These are phyloP conservation scores for Amanita brunnescens DNA, from an alignment of 768 basidiomycete genomes.

Conservation along the genomic window DNA sequence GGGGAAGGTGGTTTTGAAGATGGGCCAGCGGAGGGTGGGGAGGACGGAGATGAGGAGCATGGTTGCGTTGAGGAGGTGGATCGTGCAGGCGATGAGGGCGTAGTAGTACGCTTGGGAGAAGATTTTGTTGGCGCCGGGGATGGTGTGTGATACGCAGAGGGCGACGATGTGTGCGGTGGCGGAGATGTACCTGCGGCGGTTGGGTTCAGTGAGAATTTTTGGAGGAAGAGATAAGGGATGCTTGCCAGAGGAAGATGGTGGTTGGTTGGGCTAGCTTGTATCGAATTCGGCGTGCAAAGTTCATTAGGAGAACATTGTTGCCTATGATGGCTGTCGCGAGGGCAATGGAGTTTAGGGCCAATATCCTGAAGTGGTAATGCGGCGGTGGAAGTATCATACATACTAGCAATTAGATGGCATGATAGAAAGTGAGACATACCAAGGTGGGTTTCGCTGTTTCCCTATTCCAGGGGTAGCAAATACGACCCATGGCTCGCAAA, in stretches of 20 bases:
- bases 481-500: slow-evolving; percentile 28
- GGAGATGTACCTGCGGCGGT: slow-evolving; percentile 27
- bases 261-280: slow-evolving; percentile 28
- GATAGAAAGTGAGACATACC: slow-evolving; percentile 22
- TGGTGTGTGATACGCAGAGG: slow-evolving; percentile 21
- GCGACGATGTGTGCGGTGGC: slow-evolving; percentile 26
- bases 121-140: slow-evolving; percentile 11
- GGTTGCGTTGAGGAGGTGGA: slow-evolving; percentile 23
- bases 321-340: slow-evolving; percentile 25
- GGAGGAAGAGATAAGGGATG: neutral
- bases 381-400: neutral
- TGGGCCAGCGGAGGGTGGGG: slow-evolving; percentile 18
- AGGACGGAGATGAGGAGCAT: slow-evolving; percentile 17
- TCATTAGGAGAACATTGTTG: slow-evolving; percentile 28
- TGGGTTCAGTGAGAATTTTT: neutral
- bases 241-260: slow-evolving; percentile 30
- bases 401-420: too few relatives aligned
- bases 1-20: slow-evolving; percentile 21
- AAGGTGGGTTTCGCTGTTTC: slow-evolving; percentile 22
- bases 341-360: slow-evolving; percentile 23
- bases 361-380: slow-evolving; percentile 18
- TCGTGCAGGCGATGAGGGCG: slow-evolving; percentile 22
- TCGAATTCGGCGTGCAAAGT: slow-evolving; percentile 27
- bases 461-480: slow-evolving; percentile 9
- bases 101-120: slow-evolving; percentile 32